These are phyloP conservation scores for Moesziomyces globuligerus DNA, from an alignment of 1,284 basidiomycete genomes.

Conservation along the genomic window DNA sequence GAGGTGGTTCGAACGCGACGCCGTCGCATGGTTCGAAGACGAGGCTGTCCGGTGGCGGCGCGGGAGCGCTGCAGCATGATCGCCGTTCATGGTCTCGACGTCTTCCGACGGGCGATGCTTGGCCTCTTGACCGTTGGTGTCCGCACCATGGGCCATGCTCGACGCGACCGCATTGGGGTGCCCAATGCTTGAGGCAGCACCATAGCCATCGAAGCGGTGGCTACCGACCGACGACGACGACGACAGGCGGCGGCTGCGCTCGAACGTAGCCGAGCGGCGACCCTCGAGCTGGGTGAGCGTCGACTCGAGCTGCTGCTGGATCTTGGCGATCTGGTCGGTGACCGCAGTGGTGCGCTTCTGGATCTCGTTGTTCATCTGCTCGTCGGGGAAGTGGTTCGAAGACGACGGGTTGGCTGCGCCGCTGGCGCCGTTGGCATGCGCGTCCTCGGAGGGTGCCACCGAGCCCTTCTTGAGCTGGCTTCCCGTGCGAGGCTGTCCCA, in stretches of 20 bases:
- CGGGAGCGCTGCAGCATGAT: constrained; percentile 6
- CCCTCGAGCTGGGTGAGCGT: constrained; percentile 61
- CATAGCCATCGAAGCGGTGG: constrained; percentile 37
- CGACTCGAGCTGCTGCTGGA: constrained; percentile 62
- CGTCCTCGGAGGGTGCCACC: constrained; percentile 8
- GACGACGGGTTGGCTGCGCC: constrained; percentile 14
- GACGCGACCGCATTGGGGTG: constrained; percentile 40
- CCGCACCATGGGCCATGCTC: constrained; percentile 33
- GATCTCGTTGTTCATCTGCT: constrained; percentile 64
- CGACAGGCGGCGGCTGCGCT: constrained; percentile 37
- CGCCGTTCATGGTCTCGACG: constrained; percentile 39
- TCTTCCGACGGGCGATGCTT: constrained; percentile 17
- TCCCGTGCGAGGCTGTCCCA: constrained; percentile 25
- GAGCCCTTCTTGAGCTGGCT: constrained; percentile 20
- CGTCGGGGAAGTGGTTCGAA: constrained; percentile 60
- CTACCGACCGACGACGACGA: constrained; percentile 41
- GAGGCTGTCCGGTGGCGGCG: constrained; percentile 23
- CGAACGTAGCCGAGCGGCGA: constrained; percentile 50
- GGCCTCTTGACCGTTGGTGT: too few species aligned
- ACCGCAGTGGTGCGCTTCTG: constrained; percentile 57
- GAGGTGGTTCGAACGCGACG: constrained; percentile 15
- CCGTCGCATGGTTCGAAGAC: constrained; percentile 12
- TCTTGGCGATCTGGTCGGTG: constrained; percentile 60
- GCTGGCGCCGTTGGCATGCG: constrained; percentile 9
- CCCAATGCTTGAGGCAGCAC: constrained; percentile 47